Conservation (phyloP, 345 rosid genomes). For the Brassica napus region DNA sequence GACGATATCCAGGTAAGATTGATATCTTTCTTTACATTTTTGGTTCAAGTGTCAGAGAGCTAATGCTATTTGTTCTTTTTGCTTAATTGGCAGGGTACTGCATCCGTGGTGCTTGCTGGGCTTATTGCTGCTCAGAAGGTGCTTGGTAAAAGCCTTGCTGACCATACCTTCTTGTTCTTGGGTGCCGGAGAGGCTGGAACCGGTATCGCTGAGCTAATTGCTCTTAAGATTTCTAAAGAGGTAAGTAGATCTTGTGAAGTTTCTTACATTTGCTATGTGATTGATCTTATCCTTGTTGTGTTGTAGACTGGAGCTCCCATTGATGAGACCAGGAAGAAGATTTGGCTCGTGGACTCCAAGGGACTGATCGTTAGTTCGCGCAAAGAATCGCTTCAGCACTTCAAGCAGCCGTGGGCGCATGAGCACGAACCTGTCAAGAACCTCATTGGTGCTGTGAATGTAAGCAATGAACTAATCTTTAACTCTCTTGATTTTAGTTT, state of each 20-base stretch:
- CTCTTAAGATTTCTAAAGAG: slow-evolving; percentile 82
- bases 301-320: slow-evolving; percentile 63
- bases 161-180: slow-evolving; percentile 86
- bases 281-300: slow-evolving; percentile 23
- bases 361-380: slow-evolving; percentile 86
- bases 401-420: slow-evolving; percentile 96
- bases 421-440: slow-evolving; percentile 70
- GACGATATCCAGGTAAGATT: slow-evolving; percentile 88
- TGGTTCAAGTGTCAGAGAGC: slow-evolving; percentile 1
- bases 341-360: slow-evolving; percentile 99
- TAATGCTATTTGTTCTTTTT: slow-evolving; percentile 9
- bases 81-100: slow-evolving; percentile 72
- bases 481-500: slow-evolving; percentile 3
- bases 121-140: slow-evolving; percentile 74
- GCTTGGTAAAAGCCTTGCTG: slow-evolving; percentile 68
- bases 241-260: slow-evolving; percentile 26
- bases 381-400: slow-evolving; percentile 84
- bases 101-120: slow-evolving; percentile 93
- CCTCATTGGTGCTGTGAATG: slow-evolving; percentile 78
- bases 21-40: neutral
- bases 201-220: slow-evolving; percentile 97
- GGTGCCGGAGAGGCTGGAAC: slow-evolving; percentile 99
- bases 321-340: slow-evolving; percentile 80
- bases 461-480: slow-evolving; percentile 29
- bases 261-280: slow-evolving; percentile 15